phyloP scores from a whole-genome alignment of 1,284 basidiomycete species.

The Malassezia arunalokei region DNA sequence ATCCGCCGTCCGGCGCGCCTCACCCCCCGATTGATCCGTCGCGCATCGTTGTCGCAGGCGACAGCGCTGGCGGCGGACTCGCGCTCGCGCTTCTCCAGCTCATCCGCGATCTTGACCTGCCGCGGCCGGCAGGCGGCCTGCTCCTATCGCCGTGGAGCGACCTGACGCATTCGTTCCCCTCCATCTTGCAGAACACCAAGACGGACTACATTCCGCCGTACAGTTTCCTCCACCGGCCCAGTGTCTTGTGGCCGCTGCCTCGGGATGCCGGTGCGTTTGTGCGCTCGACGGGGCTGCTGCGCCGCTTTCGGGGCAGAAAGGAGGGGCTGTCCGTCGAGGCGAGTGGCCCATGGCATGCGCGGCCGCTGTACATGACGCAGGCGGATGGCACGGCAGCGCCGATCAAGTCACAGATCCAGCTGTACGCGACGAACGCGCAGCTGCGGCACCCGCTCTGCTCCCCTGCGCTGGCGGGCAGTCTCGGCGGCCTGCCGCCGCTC shows the following conservation, averaged over 20 bases:
- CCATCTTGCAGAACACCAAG: constrained; percentile 68
- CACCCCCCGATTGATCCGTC: constrained; percentile 62
- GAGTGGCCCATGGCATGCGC: background rate
- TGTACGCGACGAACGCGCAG: constrained; percentile 76
- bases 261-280: constrained; percentile 6
- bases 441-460: constrained; percentile 75
- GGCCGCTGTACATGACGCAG: background rate
- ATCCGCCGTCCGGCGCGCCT: constrained; percentile 57
- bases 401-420: constrained; percentile 58
- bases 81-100: constrained; percentile 73
- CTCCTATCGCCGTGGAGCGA: constrained; percentile 61
- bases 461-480: constrained; percentile 59
- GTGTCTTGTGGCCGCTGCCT: constrained; percentile 37
- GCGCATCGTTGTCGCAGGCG: constrained; percentile 69
- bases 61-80: constrained; percentile 86
- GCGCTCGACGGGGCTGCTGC: background rate
- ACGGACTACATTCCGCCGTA: constrained; percentile 56
- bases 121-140: constrained; percentile 56
- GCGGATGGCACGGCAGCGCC: background rate
- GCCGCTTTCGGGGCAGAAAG: background rate
- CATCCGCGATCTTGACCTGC: constrained; percentile 73
- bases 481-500: constrained; percentile 81
- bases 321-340: background rate
- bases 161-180: constrained; percentile 85
- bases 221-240: constrained; percentile 44